Base-by-base conservation (phyloP, 2,329 filamentous ascomycete species). In the Alternaria incomplexa region DNA sequence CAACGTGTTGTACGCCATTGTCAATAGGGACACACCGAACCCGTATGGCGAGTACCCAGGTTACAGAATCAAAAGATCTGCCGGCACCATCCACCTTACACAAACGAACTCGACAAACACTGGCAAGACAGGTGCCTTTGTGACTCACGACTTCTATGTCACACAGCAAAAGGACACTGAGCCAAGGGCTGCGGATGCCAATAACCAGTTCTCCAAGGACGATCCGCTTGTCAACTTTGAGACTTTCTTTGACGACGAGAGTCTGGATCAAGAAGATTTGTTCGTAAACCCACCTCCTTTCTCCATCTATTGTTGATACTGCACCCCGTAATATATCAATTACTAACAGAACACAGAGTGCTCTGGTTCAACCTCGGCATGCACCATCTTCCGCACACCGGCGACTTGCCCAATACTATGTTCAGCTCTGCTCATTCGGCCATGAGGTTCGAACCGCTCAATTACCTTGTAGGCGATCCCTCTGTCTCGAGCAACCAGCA, bases 151-250 rank as follows among this genome's bases (percentile, higher is more conserved):
- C 69, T 66, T 89, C 5, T 85, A 83, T 69, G 79, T 87, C 17
- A 81, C 85, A 2, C 77, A 79, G 61, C 84, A 81, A 7, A 84
- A 88, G 58, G 85, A 88, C 66, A 84, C 81, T 0, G 86, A 88
- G 72, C 84, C 84, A 36, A 47, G 60, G 12, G 23, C 50, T 26
- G 81, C 83, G 0, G 81, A 86, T 40, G 75, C 83, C 1, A 79
- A 81, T 60, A 86, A 87, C 66, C 80, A 75, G 51, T 80, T 83
- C 65, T 79, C 83, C 28, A 76, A 81, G 0, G 43, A 78, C 4
- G 80, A 86, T 55, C 86, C 86, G 6, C 77, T 84, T 4, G 74
- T 87, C 20, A 79, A 87, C 67, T 88, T 88, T 65, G 73, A 73
- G 44, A 80, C 81, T 26, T 86, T 86, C 72, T 82, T 85, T 36